A percentile compares a stretch with the other conserved stretches of the same genome.
These are phyloP conservation scores for Moesziomyces parantarcticus DNA, from an alignment of 1,284 basidiomycete species.

Conservation along the genomic window DNA sequence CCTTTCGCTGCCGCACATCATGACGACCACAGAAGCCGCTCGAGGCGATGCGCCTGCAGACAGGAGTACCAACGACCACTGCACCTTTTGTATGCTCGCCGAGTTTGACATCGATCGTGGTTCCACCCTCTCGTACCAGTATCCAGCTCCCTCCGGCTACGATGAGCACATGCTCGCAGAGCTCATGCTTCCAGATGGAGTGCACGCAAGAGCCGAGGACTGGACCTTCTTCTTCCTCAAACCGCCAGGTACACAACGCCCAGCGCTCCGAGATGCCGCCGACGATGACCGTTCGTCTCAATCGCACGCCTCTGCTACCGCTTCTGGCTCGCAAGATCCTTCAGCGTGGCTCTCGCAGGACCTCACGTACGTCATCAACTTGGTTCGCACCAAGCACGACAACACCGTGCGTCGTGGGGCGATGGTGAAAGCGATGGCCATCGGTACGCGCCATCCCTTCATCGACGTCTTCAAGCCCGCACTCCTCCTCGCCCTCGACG, in stretches of 20 bases:
- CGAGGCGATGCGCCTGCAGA: slow-evolving; percentile 2
- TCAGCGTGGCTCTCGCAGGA: slow-evolving; percentile 36
- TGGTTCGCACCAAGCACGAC: slow-evolving; percentile 95
- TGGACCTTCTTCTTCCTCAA: slow-evolving; percentile 96
- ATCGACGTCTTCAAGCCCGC: slow-evolving; percentile 99
- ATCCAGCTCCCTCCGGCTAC: slow-evolving; percentile 55
- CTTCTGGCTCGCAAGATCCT: slow-evolving; percentile 1
- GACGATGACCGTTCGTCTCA: slow-evolving; percentile 8
- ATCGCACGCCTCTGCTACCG: background rate
- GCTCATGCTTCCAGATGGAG: slow-evolving; percentile 97
- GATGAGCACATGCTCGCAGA: slow-evolving; percentile 80
- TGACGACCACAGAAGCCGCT: too few relatives aligned
- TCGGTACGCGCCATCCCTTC: slow-evolving; percentile 93
- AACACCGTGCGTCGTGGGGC: slow-evolving; percentile 88
- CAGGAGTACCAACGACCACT: slow-evolving; percentile 31
- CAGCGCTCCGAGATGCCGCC: slow-evolving; percentile 6
- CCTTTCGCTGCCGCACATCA: too few relatives aligned
- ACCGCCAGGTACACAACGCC: slow-evolving; percentile 21
- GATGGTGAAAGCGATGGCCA: slow-evolving; percentile 92
- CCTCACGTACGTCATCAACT: slow-evolving; percentile 82
- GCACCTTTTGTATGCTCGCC: slow-evolving; percentile 61
- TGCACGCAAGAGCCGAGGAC: slow-evolving; percentile 90
- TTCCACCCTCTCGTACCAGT: slow-evolving; percentile 57
- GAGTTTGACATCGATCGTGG: slow-evolving; percentile 65
- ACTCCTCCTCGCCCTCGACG: slow-evolving; percentile 90